Evolutionary conservation across 2,329 filamentous ascomycete species (phyloP).

Genomic region (Sarocladium strictum): DNA sequence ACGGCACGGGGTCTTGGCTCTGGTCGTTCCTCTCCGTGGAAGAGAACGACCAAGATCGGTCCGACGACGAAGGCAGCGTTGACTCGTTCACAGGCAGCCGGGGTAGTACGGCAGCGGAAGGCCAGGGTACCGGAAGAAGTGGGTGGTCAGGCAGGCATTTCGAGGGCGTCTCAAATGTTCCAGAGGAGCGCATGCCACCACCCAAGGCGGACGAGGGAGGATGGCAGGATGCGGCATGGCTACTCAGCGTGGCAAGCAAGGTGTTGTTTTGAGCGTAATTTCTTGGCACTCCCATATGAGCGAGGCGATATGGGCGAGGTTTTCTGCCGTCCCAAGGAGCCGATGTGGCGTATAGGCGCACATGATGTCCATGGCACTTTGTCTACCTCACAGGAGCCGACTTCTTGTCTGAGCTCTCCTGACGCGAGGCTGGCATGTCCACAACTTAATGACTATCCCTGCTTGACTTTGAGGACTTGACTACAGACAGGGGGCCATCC

Average conservation of each 20-base stretch:
- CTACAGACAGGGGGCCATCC: no score
- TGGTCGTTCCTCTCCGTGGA: constrained; percentile 59
- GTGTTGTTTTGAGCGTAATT: constrained; percentile 44
- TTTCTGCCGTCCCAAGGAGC: no score
- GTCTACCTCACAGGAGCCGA: no score
- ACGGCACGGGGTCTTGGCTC: constrained; percentile 53
- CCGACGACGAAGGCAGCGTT: constrained; percentile 27
- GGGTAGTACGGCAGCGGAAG: neutral
- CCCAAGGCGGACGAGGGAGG: constrained; percentile 49
- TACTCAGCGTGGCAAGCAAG: constrained; percentile 58
- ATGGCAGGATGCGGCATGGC: constrained; percentile 64
- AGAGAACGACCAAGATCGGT: constrained; percentile 44
- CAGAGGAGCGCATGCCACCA: constrained; percentile 41
- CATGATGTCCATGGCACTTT: no score
- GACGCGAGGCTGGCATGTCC: no score
- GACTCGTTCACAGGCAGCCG: neutral
- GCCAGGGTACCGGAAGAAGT: constrained; percentile 19
- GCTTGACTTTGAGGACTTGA: no score
- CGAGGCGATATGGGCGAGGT: no score
- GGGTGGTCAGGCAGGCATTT: constrained; percentile 30
- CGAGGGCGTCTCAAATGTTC: constrained; percentile 33
- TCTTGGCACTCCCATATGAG: neutral
- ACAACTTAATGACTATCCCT: no score
- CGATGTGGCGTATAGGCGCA: neutral
- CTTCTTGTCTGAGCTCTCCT: no score